Percentiles rank a stretch among this genome's conserved stretches.
phyloP scores from a whole-genome alignment of 129 eudicot genomes.

The Saposhnikovia divaricata region DNA sequence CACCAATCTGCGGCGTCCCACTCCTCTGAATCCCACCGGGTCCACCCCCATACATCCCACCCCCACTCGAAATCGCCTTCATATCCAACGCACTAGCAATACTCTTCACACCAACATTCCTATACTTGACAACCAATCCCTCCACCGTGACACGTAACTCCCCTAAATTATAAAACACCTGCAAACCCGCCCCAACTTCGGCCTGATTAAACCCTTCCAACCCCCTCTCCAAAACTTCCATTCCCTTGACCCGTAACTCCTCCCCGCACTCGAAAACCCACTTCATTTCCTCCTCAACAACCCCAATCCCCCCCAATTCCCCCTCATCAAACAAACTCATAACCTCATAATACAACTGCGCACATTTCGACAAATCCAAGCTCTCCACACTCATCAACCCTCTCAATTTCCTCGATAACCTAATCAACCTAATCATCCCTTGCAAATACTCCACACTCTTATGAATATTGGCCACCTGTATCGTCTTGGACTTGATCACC shows the following conservation, averaged over 20 bases:
- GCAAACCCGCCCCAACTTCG: slow-evolving; percentile 47
- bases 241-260: slow-evolving; percentile 54
- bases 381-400: slow-evolving; percentile 32
- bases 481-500: slow-evolving; percentile 43
- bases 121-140: slow-evolving; percentile 62
- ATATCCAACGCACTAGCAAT: slow-evolving; percentile 71
- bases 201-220: slow-evolving; percentile 56
- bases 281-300: slow-evolving; percentile 61
- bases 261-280: slow-evolving; percentile 60
- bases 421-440: slow-evolving; percentile 38
- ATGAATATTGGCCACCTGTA: slow-evolving; percentile 55
- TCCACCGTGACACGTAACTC: slow-evolving; percentile 73
- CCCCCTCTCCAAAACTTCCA: slow-evolving; percentile 77
- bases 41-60: slow-evolving; percentile 48
- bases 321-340: slow-evolving; percentile 39
- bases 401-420: slow-evolving; percentile 52
- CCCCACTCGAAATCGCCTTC: slow-evolving; percentile 55
- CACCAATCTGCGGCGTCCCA: slow-evolving; percentile 82
- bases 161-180: slow-evolving; percentile 87
- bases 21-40: slow-evolving; percentile 91
- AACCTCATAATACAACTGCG: slow-evolving; percentile 45
- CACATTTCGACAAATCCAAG: slow-evolving; percentile 67
- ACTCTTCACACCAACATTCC: slow-evolving; percentile 56
- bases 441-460: slow-evolving; percentile 44
- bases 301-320: slow-evolving; percentile 46